Evolutionary conservation across 495 filamentous ascomycete genomes (phyloP).

Genomic region (Haplographium delicatum): DNA sequence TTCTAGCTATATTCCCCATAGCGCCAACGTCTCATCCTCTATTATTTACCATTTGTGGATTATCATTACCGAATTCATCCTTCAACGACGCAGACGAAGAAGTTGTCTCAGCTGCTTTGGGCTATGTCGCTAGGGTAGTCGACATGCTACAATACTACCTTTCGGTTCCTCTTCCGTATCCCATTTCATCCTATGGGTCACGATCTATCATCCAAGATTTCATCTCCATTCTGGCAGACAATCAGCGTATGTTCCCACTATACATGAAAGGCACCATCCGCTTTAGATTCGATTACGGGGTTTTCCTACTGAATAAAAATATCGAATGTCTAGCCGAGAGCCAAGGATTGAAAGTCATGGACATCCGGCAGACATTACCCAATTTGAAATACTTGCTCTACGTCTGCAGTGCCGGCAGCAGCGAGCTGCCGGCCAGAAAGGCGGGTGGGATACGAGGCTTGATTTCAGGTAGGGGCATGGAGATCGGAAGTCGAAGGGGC

Average conservation of each 20-base stretch:
- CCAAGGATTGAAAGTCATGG: constrained; percentile 70
- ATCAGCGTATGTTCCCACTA: constrained; percentile 70
- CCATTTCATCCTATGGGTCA: constrained; percentile 64
- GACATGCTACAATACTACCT: constrained; percentile 81
- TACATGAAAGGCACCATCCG: constrained; percentile 69
- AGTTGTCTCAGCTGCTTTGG: constrained; percentile 72
- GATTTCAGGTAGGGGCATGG: constrained; percentile 36
- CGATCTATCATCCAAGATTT: constrained; percentile 74
- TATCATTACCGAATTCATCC: constrained; percentile 71
- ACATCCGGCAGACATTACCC: constrained; percentile 84
- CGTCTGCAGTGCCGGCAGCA: constrained; percentile 70
- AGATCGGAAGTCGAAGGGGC: constrained; percentile 39
- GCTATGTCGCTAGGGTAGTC: constrained; percentile 71
- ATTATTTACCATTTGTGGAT: constrained; percentile 68
- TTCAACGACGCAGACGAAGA: constrained; percentile 60
- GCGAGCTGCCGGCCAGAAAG: constrained; percentile 74
- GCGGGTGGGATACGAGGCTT: constrained; percentile 69
- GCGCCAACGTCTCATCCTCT: constrained; percentile 57
- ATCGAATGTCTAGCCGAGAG: constrained; percentile 77
- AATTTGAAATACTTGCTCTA: constrained; percentile 93
- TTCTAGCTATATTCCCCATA: constrained; percentile 74
- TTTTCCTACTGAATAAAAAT: constrained; percentile 90
- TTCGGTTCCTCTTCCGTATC: constrained; percentile 72
- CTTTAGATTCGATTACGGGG: constrained; percentile 90
- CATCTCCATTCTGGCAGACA: constrained; percentile 59